Base-by-base conservation (phyloP, 306 rosid genomes). In the Carpinus viminea region DNA sequence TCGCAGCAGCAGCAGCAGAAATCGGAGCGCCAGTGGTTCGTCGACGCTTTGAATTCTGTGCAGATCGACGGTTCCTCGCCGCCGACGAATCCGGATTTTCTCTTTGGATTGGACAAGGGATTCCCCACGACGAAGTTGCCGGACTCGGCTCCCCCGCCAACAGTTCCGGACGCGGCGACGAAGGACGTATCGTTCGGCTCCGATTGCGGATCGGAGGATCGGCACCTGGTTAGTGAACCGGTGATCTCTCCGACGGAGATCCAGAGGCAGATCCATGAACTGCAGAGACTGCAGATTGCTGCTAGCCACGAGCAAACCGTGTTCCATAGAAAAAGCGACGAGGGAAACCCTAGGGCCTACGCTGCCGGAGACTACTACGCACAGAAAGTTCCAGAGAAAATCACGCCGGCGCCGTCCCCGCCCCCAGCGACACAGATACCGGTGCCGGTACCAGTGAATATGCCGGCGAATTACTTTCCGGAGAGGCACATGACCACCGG, bases 11-110 rank as follows among this genome's bases (percentile, higher is more conserved):
- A 59, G 65, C 34, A 3, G 60, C 31, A 79, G 15, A 91, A 92
- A 72, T 76, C 90, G 78, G 96, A 90, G 59, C 76, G 87, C 7
- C 91, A 92, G 65, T 91, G 95, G 97, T 94, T 92, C 83, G 89
- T 94, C 8, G 96, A 92, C 36, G 97, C 96, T 36, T 87, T 94
- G 79, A 94, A 94, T 68, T 88, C 97, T 9, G 93, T 86, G n/a
- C 93, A 84, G 88, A 75, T 85, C 8, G 92, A 88, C 8, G 88
- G 61, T 8, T 81, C 93, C 18, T 57, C 90, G 0, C 86, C 91
- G 5, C 88, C 87, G 12, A 80, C 82, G 0, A 92, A 84, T 75
- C 96, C 92, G 4, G 97, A 92, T 82, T 92, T 92, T 77, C 88
- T 88, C 52, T 94, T 94, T 55, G 97, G 98, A 4, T 83, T 94